Evolutionary conservation across 1,139 yeast species (phyloP), one percentile per base, ranked within the genome.

Genomic region (Debaryomyces subglobosus): DNA sequence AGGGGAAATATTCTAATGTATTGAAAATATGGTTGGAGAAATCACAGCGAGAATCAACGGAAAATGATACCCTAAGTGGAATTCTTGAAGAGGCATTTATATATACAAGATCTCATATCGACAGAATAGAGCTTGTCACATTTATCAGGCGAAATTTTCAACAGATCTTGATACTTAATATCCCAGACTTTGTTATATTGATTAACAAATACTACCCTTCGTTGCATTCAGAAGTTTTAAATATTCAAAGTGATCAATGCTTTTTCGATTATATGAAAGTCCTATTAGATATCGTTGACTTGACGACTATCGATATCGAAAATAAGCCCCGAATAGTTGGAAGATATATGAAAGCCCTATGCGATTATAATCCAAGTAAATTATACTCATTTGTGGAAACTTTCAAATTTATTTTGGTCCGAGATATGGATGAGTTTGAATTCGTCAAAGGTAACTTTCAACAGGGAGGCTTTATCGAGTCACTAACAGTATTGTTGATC

Each of bases 1-100:
- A 85, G 50, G 77, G 78, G 7, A 74, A 72, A 48, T 81, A 72
- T 54, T 68, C 81, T 2, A 78, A 83, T 49, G 78, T 86, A 1
- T 55, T 75, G 37, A 71, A 67, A 43, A 59, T 70, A 1, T 73
- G 77, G 77, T 74, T 12, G 54, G 57, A 32, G 54, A 59, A 47
- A 53, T 54, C 30, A 21, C 54, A 54, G 16, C 50, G 44, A 10
- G 42, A 38, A 10, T 16, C 36, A 21, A 16, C 15, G 8, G 40
- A 37, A 41, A n/a, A 54, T 43, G 53, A 53, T 13, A 55, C 66
- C 10, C 49, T 64, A 35, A 55, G 53, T 2, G 49, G 51, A 15
- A 66, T 80, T 18, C 58, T 83, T 16, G 72, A 68, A 35, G 69
- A 69, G 37, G 74, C 82, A 35, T 73, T 78, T 53, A 53, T 58